Evolutionary conservation across 2,329 filamentous ascomycete species (phyloP), one percentile per base, ranked within the genome.

Genomic region (Apiospora sp.): DNA sequence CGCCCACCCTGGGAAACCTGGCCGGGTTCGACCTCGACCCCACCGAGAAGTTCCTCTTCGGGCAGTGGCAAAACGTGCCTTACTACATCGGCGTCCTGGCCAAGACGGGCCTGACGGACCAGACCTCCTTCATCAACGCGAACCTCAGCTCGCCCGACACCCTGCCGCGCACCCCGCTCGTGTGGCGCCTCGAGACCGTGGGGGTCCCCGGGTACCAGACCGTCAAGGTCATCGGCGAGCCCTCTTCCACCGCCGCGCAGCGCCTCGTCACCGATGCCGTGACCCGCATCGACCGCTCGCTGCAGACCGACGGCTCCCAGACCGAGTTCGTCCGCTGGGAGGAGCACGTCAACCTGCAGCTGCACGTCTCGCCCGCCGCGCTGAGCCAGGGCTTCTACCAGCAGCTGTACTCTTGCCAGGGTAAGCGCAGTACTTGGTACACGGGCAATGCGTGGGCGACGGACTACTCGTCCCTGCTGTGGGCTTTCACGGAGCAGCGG

Each of bases 391-490:
- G 83, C 2, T 84, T 82, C 70, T 79, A 84, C 61, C 74, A 81
- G 61, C 72, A 82, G 12, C 74, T 82, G 49, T 82, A 84, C 51
- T 78, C 76, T 0, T 76, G 85, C 30, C 83, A 86, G 76, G 83
- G 83, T 2, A 74, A 78, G 46, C 75, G 78, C 13, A 80, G 78
- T n/a, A 86, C 83, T 1, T 86, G 79, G 76, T 85, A 81, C 71
- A 84, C 84, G 0, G 83, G 82, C 0, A 82, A 75, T 3, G 78
- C 80, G 1, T 83, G 78, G 72, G 72, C 77, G 6, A 76, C 75
- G 24, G 79, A 82, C 69, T 82, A 81, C 69, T 76, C 79, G 51
- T 77, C 80, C 1, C 76, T 80, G 7, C 51, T 83, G 16, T 83
- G 81, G 82, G 76, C 77, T 30, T 81, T 78, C 72, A 81, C 80